phyloP scores from a whole-genome alignment of 148 eudicot genomes.

The Heliosperma pusillum region DNA sequence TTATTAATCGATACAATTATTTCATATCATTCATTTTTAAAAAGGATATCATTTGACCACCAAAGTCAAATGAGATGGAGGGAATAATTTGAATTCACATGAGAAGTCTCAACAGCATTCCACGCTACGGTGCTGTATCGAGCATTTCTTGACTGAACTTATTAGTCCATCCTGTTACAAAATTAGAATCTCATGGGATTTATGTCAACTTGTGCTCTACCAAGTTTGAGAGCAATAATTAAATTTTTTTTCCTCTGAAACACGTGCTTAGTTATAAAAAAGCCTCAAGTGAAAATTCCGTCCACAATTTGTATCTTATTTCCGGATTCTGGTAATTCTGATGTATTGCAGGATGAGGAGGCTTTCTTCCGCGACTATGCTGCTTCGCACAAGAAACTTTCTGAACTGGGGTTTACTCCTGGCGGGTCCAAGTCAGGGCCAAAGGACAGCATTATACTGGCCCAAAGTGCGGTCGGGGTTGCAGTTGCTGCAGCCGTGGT shows the following conservation, averaged over 20 bases:
- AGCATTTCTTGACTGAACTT: neutral
- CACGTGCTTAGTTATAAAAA: constrained; percentile 1
- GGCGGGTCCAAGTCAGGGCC: constrained; percentile 27
- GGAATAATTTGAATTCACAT: neutral
- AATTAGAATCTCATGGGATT: neutral
- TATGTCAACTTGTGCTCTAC: neutral
- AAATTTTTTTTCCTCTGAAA: neutral
- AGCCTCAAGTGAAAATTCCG: neutral
- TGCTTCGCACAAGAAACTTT: constrained; percentile 83
- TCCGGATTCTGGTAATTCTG: neutral
- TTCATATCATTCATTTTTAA: neutral
- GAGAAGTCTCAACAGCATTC: neutral
- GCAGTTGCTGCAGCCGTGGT: constrained; percentile 89
- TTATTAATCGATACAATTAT: neutral
- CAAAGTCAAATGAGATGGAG: neutral
- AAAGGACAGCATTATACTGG: constrained; percentile 48
- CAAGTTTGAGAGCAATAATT: neutral
- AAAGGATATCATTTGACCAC: neutral
- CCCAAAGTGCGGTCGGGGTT: constrained; percentile 78
- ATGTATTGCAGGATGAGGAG: constrained; percentile 73
- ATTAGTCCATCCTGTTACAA: neutral
- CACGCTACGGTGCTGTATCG: constrained; percentile 5
- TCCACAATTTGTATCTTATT: neutral
- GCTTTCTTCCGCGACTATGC: constrained; percentile 85
- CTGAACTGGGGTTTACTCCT: constrained; percentile 81